phyloP scores from a whole-genome alignment of 257 asterid species.

The Nicotiana noctiflora region DNA sequence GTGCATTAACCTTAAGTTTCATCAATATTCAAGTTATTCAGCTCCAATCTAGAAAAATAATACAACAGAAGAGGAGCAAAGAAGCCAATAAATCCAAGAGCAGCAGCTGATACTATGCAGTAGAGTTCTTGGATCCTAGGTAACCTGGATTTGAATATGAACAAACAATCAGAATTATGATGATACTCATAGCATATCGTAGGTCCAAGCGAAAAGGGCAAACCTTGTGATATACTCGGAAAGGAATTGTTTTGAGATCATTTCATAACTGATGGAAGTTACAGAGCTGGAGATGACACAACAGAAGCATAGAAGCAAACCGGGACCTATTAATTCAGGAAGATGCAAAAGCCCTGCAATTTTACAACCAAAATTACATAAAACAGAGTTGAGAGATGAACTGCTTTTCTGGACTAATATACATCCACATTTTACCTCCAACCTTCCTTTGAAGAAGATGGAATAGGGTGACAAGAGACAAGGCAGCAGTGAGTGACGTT shows the following conservation, averaged over 20 bases:
- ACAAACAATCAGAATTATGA: background rate
- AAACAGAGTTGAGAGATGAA: background rate
- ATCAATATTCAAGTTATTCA: background rate
- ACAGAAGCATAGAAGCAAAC: conserved; percentile 1
- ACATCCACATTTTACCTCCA: background rate
- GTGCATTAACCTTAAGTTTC: background rate
- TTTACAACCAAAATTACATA: background rate
- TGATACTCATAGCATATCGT: background rate
- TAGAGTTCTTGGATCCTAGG: background rate
- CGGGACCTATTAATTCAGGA: background rate
- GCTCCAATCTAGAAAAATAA: background rate
- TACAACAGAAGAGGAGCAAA: conserved; percentile 7
- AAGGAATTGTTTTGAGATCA: background rate
- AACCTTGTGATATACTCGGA: background rate
- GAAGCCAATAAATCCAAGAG: conserved; percentile 4
- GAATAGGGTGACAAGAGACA: background rate
- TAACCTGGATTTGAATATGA: background rate
- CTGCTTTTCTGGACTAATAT: background rate
- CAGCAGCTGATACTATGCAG: conserved; percentile 1
- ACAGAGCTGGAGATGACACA: conserved; percentile 6
- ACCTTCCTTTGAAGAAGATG: conserved; percentile 11
- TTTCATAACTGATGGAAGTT: background rate
- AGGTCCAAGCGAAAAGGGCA: background rate
- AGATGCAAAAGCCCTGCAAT: background rate
- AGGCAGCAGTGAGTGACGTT: conserved; percentile 4